Base-by-base conservation (phyloP, 106 monocot species). In the Amphibolis antarctica region DNA sequence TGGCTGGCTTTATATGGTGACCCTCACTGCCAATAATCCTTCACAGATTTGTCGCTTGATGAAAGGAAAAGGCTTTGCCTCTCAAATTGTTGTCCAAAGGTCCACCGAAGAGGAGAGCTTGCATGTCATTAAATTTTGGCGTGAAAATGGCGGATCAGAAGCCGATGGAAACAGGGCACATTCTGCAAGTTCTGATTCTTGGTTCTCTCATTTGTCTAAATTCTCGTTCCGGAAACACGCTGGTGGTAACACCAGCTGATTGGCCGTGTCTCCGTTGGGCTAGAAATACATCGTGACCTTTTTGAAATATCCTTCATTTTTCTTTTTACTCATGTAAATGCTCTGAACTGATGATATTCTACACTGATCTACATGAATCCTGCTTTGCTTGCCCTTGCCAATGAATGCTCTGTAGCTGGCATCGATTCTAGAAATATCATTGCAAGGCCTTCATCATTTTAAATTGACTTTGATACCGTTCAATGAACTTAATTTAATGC, bases 31-130 rank as follows among this genome's bases (percentile, higher is more conserved):
- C 17, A 99, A 99, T 45, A 78, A 92, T 43, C 98, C 98, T 31
- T 77, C 62, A 21, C 71, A 85, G 67, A 88, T 99, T 24, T 99
- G 91, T n/a, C 74, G 18, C 17, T 1, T 79, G 62, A 99, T 91
- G 98, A 77, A 73, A 53, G 78, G 79, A 17, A 91, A 73, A 55
- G 98, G 98, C 0, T 99, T 81, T 62, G 80, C 63, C 4, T 99
- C 91, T 0, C 73, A 81, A 1, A 92, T 99, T 31, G 57, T 87
- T 18, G 76, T 99, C 23, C 87, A 92, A 75, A 79, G 98, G 71
- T 99, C 91, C 0, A 99, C 98, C 0, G 91, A 91, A 65, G 98
- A 91, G 68, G 98, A 99, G 63, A 99, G 82, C 62, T 83, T 99
- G 28, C 84, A 81, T 74, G 83, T 99, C 62, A 85, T 99, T 17